Evolutionary conservation across 352 stramenopile genomes (phyloP).

Genomic region (Phytophthora nicotianae): DNA sequence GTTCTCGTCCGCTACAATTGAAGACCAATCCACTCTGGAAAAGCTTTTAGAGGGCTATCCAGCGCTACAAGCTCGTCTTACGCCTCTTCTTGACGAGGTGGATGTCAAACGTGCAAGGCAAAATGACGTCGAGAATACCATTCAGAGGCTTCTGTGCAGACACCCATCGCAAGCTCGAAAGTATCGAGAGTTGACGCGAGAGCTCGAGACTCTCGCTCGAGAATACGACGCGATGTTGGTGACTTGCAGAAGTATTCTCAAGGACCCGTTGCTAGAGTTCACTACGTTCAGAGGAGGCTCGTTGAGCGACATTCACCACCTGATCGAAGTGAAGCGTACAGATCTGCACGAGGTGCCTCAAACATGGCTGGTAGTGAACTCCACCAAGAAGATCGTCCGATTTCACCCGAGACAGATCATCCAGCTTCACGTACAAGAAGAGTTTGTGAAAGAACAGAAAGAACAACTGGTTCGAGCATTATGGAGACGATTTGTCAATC

Average conservation of each 20-base stretch:
- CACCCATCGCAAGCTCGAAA: slow-evolving; percentile 13
- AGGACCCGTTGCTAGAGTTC: slow-evolving; percentile 30
- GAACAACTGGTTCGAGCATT: slow-evolving; percentile 33
- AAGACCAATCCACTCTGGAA: slow-evolving; percentile 9
- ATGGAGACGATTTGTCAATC: slow-evolving; percentile 48
- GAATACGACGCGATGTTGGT: slow-evolving; percentile 25
- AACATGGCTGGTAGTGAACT: slow-evolving; percentile 54
- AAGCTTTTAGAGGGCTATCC: slow-evolving; percentile 28
- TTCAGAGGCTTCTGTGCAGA: slow-evolving; percentile 25
- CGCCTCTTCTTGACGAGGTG: slow-evolving; percentile 24
- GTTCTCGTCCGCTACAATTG: neutral
- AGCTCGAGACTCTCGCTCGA: slow-evolving; percentile 27
- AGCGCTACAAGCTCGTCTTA: slow-evolving; percentile 11
- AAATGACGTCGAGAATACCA: slow-evolving; percentile 33
- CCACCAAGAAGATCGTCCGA: slow-evolving; percentile 46
- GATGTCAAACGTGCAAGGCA: slow-evolving; percentile 22
- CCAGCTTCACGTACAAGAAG: slow-evolving; percentile 40
- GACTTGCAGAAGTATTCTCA: slow-evolving; percentile 19
- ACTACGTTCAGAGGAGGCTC: slow-evolving; percentile 33
- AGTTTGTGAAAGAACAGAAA: slow-evolving; percentile 41
- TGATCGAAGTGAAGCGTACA: slow-evolving; percentile 35
- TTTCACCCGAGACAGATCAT: slow-evolving; percentile 48
- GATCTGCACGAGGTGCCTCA: slow-evolving; percentile 33
- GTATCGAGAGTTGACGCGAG: slow-evolving; percentile 23
- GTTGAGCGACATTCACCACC: slow-evolving; percentile 32